Evolutionary conservation across 2,329 filamentous ascomycete species (phyloP), one percentile per base, ranked within the genome.

Genomic region (Fusarium secorum): DNA sequence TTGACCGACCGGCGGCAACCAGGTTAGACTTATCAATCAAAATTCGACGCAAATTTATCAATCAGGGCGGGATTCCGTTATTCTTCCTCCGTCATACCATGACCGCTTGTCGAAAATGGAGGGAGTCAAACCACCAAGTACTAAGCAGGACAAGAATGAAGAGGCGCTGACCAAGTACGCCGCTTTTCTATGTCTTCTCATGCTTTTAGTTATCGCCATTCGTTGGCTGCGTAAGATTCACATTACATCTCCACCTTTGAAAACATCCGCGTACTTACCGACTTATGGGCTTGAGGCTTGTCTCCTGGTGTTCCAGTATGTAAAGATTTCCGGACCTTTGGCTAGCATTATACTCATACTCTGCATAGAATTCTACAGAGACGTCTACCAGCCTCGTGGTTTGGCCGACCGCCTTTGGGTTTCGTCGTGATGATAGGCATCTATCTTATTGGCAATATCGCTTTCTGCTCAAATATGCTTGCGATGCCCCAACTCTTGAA

Each of bases 91-190:
- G 4, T 44, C 4, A 33, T 33, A 44, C n/a, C 11, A 11, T 3
- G n/a, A 10, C 15, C 51, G 17, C 4, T 17, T 9, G 3, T 3
- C 35, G 17, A 44, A 44, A 28, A 61, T 61, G 51, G 28, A 57
- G 2, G 26, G 13, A 1, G 4, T 11, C 7, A 58, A 24, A 36
- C 59, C 53, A 17, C 36, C 52, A 32, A 42, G 22, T 11, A n/a
- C 33, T 7, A 62, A 58, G 24, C 59, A 62, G 20, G 22, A 11
- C 4, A 62, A 58, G 18, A 62, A 62, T 39, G 44, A 62, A 41
- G 42, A 58, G 33, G 36, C 59, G 24, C 17, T 62, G 13, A 44
- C 20, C 6, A 62, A 48, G 7, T 62, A 62, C 24, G 53, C 52
- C 20, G 53, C 53, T 14, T 57, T 62, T n/a, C 24, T 62, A 0